These are phyloP conservation scores for Globisporangium splendens DNA, from an alignment of 352 stramenopile genomes.

Conservation along the genomic window DNA sequence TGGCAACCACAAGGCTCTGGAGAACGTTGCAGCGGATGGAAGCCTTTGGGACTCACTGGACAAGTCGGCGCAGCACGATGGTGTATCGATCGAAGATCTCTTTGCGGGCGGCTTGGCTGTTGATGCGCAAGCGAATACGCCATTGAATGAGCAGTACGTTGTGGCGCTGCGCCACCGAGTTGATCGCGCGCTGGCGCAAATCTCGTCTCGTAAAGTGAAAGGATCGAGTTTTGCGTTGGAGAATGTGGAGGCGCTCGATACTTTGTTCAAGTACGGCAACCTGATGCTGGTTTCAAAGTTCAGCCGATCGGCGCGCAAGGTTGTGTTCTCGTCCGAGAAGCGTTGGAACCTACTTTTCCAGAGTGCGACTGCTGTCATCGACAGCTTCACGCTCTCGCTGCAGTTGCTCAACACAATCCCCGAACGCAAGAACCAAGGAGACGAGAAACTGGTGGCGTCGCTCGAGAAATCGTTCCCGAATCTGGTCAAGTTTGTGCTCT, in stretches of 20 bases:
- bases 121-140: conserved; percentile 17
- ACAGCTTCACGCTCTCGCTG: conserved; percentile 54
- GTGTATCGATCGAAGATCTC: conserved; percentile 17
- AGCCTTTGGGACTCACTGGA: conserved; percentile 35
- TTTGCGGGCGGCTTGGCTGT: conserved; percentile 18
- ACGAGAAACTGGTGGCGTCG: conserved; percentile 15
- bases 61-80: conserved; percentile 1
- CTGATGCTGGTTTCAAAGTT: conserved; percentile 42
- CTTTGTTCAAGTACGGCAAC: conserved; percentile 46
- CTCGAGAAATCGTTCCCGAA: conserved; percentile 39
- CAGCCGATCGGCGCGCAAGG: conserved; percentile 21
- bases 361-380: conserved; percentile 34
- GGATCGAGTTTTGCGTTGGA: conserved; percentile 27
- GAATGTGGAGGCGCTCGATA: conserved; percentile 39
- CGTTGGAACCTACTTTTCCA: conserved; percentile 40
- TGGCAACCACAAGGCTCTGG: conserved; percentile 26
- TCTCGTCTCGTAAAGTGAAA: conserved; percentile 28
- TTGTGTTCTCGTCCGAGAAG: conserved; percentile 38
- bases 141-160: conserved; percentile 47
- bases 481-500: conserved; percentile 32
- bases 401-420: conserved; percentile 45
- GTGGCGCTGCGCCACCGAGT: conserved; percentile 29
- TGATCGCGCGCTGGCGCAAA: conserved; percentile 26
- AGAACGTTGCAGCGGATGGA: conserved; percentile 13
- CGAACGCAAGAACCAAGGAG: conserved; percentile 25